Percentiles rank a stretch among this genome's conserved stretches.
These are phyloP conservation scores for Perkinsus marinus DNA, from an alignment of 169 alveolate genomes.

Conservation along the genomic window DNA sequence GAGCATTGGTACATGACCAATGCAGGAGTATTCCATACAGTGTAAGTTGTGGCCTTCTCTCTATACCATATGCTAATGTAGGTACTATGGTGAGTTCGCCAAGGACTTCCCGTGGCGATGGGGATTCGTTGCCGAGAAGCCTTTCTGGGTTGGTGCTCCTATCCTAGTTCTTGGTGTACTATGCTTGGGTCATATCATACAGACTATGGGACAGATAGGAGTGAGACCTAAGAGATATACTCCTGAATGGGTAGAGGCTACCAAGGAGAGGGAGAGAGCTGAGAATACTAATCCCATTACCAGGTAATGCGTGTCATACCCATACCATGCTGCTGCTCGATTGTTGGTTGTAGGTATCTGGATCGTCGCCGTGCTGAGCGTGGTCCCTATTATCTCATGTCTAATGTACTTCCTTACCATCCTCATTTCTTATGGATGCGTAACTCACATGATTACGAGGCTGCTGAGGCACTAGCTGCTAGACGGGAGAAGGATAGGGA, in stretches of 20 bases:
- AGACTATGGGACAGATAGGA: slow-evolving; percentile 25
- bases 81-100: slow-evolving; percentile 58
- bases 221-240: slow-evolving; percentile 68
- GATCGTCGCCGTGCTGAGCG: slow-evolving; percentile 46
- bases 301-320: too few relatives aligned
- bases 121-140: slow-evolving; percentile 15
- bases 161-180: slow-evolving; percentile 30
- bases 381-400: slow-evolving; percentile 64
- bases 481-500: background rate
- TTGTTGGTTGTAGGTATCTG: background rate
- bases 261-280: slow-evolving; percentile 65
- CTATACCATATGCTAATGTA: background rate
- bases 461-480: background rate
- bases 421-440: slow-evolving; percentile 51
- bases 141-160: slow-evolving; percentile 17
- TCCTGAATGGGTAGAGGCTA: slow-evolving; percentile 67
- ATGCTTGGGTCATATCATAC: background rate
- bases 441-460: slow-evolving; percentile 26
- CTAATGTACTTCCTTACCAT: slow-evolving; percentile 57
- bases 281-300: slow-evolving; percentile 69
- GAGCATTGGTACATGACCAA: slow-evolving; percentile 66
- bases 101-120: slow-evolving; percentile 32
- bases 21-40: slow-evolving; percentile 70
- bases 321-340: too few relatives aligned
- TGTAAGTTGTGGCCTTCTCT: slow-evolving; percentile 9